A percentile compares a stretch with the other conserved stretches of the same genome.
phyloP scores from a whole-genome alignment of 352 stramenopile species.

The Phytophthora podocarpi region DNA sequence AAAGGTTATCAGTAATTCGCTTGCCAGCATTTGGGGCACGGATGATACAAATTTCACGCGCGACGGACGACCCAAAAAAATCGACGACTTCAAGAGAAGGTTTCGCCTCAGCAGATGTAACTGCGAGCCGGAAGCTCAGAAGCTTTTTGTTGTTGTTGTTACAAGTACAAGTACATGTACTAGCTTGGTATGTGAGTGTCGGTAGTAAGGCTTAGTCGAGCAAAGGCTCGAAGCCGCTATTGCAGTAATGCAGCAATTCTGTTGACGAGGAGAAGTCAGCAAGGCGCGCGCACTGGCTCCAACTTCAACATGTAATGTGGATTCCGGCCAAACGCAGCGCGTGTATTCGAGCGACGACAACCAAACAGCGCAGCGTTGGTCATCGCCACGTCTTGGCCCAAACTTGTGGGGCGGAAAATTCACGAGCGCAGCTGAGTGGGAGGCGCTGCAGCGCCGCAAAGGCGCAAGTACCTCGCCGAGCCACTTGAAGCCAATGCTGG shows the following conservation, averaged over 20 bases:
- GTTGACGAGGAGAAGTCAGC: slow-evolving; percentile 18
- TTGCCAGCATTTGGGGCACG: slow-evolving; percentile 1
- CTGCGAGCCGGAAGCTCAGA: too few species aligned
- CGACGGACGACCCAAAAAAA: not conserved
- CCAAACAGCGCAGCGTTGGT: too few species aligned
- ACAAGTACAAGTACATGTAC: not conserved
- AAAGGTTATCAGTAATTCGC: slow-evolving; percentile 6
- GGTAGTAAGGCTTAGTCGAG: not conserved
- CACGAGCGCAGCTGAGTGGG: not conserved
- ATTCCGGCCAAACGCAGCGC: too few species aligned
- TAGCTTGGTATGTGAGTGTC: slow-evolving; percentile 7
- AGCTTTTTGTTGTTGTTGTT: not conserved
- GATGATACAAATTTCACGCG: too few species aligned
- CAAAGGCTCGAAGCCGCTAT: not conserved
- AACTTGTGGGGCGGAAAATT: slow-evolving; percentile 5
- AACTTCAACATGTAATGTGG: slow-evolving; percentile 28
- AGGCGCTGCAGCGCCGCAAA: too few species aligned
- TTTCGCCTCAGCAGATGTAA: slow-evolving; percentile 3
- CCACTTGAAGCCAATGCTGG: too few species aligned
- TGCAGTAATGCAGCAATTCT: slow-evolving; percentile 11
- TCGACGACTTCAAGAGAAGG: not conserved
- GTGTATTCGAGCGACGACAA: too few species aligned
- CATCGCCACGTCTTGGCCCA: not conserved
- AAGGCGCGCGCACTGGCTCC: slow-evolving; percentile 4
- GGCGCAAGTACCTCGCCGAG: too few species aligned